Conservation (phyloP, 495 filamentous ascomycete genomes). For the Neurospora sp. region DNA sequence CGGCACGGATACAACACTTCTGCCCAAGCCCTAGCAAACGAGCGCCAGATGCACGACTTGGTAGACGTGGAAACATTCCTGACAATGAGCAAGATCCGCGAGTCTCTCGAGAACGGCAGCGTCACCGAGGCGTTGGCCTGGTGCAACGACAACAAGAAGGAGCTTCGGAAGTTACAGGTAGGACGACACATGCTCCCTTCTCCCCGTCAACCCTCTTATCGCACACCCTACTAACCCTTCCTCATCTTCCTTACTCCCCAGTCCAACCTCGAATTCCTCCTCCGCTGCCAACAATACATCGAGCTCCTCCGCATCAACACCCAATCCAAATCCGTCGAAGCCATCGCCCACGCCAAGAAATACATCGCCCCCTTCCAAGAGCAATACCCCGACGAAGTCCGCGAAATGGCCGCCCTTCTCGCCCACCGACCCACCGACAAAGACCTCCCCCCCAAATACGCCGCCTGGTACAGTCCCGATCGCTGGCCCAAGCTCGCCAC, state of each 20-base stretch:
- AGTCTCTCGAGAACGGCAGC: constrained; percentile 58
- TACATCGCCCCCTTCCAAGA: constrained; percentile 60
- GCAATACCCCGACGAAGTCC: constrained; percentile 56
- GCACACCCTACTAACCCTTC: constrained; percentile 16
- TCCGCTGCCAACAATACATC: constrained; percentile 92
- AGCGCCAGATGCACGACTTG: constrained; percentile 56
- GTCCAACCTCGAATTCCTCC: constrained; percentile 86
- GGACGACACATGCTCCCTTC: constrained; percentile 12
- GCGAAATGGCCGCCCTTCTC: constrained; percentile 68
- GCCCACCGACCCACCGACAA: constrained; percentile 55
- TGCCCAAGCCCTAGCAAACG: constrained; percentile 60
- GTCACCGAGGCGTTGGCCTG: constrained; percentile 73
- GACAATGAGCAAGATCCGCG: constrained; percentile 64
- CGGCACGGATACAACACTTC: constrained; percentile 73
- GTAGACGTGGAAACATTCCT: constrained; percentile 88
- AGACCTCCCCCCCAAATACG: constrained; percentile 22
- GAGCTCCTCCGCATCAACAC: constrained; percentile 66
- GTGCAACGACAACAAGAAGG: constrained; percentile 87
- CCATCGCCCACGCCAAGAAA: constrained; percentile 72
- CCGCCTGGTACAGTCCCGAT: constrained; percentile 53
- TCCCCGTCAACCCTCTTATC: neutral
- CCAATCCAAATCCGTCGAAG: constrained; percentile 53
- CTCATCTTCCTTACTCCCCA: constrained; percentile 19
- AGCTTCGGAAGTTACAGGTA: constrained; percentile 74
- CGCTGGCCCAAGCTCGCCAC: constrained; percentile 71